Evolutionary conservation across 768 basidiomycete genomes (phyloP).

Genomic region (Ephemerocybe angulata): DNA sequence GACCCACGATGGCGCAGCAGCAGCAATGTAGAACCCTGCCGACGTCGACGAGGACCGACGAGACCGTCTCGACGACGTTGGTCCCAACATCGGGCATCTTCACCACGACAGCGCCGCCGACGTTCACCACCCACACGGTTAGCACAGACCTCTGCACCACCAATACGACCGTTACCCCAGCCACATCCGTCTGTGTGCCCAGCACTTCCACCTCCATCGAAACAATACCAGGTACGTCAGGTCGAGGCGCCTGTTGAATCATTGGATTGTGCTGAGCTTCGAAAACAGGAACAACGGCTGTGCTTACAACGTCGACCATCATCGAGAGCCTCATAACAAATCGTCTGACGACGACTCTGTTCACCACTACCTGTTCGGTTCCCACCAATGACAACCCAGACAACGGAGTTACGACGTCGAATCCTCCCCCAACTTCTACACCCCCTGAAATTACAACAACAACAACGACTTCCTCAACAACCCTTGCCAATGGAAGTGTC

Average conservation of each 20-base stretch:
- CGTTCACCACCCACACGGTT: background rate
- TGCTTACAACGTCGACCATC: background rate
- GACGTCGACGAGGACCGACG: background rate
- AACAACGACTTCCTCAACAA: background rate
- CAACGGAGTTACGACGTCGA: background rate
- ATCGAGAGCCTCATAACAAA: background rate
- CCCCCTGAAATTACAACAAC: background rate
- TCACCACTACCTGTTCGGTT: background rate
- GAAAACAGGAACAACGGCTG: background rate
- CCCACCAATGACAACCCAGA: background rate
- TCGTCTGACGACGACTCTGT: background rate
- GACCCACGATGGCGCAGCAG: background rate
- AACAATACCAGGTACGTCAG: background rate
- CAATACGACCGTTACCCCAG: background rate
- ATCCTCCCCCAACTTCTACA: background rate
- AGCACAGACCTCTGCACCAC: background rate
- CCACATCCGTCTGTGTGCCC: background rate
- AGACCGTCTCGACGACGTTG: background rate
- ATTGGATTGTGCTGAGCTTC: background rate
- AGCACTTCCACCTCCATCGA: background rate
- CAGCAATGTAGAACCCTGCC: background rate
- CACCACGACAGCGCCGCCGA: background rate
- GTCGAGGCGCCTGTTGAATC: background rate
- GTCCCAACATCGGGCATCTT: background rate
- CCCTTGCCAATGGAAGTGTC: background rate